phyloP scores from a whole-genome alignment of 2,329 filamentous ascomycete species.

The Aspergillus piperis region DNA sequence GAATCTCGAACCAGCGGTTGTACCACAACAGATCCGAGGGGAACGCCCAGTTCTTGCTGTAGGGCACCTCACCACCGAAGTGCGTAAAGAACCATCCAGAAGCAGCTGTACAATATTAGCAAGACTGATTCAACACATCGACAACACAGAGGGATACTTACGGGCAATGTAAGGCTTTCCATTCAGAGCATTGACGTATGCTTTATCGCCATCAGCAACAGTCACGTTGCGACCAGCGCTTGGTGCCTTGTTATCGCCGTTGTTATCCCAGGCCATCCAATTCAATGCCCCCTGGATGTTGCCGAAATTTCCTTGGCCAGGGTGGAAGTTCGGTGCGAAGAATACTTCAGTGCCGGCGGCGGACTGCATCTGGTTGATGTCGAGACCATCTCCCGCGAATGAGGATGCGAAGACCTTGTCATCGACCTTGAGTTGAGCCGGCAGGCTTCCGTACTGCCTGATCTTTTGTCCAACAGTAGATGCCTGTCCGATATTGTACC shows the following conservation, averaged over 20 bases:
- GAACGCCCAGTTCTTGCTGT: conserved; percentile 57
- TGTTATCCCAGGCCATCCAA: conserved; percentile 49
- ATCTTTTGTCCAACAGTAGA: conserved; percentile 49
- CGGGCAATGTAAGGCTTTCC: conserved; percentile 54
- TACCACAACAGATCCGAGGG: conserved; percentile 49
- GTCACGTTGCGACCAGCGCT: conserved; percentile 42
- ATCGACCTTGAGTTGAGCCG: conserved; percentile 54
- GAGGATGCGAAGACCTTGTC: conserved; percentile 56
- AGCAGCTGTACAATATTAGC: conserved; percentile 31
- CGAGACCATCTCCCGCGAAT: conserved; percentile 53
- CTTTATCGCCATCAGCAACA: conserved; percentile 42
- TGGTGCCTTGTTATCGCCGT: conserved; percentile 54
- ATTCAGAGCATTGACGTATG: conserved; percentile 35
- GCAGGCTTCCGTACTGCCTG: conserved; percentile 45
- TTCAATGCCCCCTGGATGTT: conserved; percentile 46
- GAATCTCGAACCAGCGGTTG: conserved; percentile 45
- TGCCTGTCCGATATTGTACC: conserved; percentile 43
- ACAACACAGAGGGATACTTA: conserved; percentile 23
- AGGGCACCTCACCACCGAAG: conserved; percentile 48
- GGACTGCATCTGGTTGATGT: conserved; percentile 44
- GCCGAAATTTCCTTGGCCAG: conserved; percentile 40
- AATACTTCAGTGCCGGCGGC: conserved; percentile 50
- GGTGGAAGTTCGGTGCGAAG: conserved; percentile 55
- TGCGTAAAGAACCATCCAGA: conserved; percentile 57
- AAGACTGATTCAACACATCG: neutral